Conservation (phyloP, 768 basidiomycete species). For the Trametes elegans region DNA sequence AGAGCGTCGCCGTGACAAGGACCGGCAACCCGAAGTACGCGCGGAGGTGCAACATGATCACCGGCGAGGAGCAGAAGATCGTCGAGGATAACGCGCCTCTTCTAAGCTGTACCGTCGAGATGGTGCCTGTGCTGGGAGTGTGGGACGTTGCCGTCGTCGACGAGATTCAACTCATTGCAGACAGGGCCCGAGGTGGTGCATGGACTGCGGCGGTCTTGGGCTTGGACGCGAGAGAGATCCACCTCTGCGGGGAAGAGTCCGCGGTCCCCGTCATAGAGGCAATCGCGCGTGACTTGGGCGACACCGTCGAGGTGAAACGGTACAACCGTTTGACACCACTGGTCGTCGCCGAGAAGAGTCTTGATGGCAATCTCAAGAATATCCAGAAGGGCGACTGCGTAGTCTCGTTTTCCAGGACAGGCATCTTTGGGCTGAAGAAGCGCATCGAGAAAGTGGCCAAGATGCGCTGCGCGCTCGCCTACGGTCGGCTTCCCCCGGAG, state of each 20-base stretch:
- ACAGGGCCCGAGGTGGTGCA: constrained; percentile 69
- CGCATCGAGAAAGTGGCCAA: constrained; percentile 68
- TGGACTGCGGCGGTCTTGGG: constrained; percentile 88
- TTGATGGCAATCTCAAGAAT: constrained; percentile 57
- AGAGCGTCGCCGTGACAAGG: constrained; percentile 26
- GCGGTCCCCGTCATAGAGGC: constrained; percentile 76
- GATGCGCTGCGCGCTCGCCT: constrained; percentile 86
- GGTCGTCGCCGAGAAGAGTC: constrained; percentile 57
- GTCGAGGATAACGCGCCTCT: constrained; percentile 56
- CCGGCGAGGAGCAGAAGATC: constrained; percentile 86
- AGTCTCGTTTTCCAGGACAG: constrained; percentile 76
- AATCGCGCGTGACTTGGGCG: constrained; percentile 74
- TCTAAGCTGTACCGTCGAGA: constrained; percentile 91
- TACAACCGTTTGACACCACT: constrained; percentile 90
- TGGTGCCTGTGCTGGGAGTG: constrained; percentile 50
- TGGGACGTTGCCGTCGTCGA: constrained; percentile 89
- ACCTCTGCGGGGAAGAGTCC: constrained; percentile 94
- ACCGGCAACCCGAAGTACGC: constrained; percentile 46
- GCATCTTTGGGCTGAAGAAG: constrained; percentile 78
- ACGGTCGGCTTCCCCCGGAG: constrained; percentile 91
- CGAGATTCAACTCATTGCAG: constrained; percentile 95
- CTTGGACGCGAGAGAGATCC: constrained; percentile 73
- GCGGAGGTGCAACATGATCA: constrained; percentile 79
- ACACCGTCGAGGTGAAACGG: constrained; percentile 74
- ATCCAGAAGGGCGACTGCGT: constrained; percentile 86